Evolutionary conservation across 805 yeast genomes (phyloP), one percentile per base, ranked within the genome.

Genomic region (Phaffomyces thermotolerans): DNA sequence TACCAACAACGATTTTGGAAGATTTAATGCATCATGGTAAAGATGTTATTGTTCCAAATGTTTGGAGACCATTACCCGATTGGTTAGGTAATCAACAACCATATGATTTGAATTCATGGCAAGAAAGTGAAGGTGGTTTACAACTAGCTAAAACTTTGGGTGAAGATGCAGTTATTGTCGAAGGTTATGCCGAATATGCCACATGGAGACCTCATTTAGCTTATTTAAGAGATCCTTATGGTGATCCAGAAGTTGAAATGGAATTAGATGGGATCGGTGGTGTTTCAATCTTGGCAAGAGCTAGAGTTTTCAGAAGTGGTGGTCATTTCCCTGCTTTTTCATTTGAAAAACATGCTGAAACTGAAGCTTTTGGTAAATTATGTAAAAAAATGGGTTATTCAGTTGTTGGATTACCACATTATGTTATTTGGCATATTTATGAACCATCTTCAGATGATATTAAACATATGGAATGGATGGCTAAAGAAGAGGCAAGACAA

Each of bases 121-220:
- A 80, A 57, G 95, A 84, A 63, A 75, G 84, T 46, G 90, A 81
- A 51, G 93, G 89, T 46, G 95, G 90, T 0, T 58, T 83, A 43
- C 84, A 81, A 57, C 62, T 84, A 52, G 96, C 96, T 23, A 78
- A 78, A 37, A 65, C 73, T 9, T 71, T 91, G 41, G 90, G 83
- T 59, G 98, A 91, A 62, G 96, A 93, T 66, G 95, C 95, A 1
- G 95, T 93, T 45, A 90, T 91, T 46, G 99, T 91, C 12, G 99
- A 91, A 68, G 99, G 99, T 17, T 89, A 89, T 62, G 93, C 86
- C 17, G 99, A 91, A 66, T 93, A 88, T 63, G 95, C 95, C 37
- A 91, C 99, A 2, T 91, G 98, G 97, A 76, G 99, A 65, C 95
- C 97, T 2, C 98, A 91, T 67, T 72, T 91, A 54, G 98, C 98